Evolutionary conservation across 768 basidiomycete genomes (phyloP).

Genomic region (Lactarius sp.): DNA sequence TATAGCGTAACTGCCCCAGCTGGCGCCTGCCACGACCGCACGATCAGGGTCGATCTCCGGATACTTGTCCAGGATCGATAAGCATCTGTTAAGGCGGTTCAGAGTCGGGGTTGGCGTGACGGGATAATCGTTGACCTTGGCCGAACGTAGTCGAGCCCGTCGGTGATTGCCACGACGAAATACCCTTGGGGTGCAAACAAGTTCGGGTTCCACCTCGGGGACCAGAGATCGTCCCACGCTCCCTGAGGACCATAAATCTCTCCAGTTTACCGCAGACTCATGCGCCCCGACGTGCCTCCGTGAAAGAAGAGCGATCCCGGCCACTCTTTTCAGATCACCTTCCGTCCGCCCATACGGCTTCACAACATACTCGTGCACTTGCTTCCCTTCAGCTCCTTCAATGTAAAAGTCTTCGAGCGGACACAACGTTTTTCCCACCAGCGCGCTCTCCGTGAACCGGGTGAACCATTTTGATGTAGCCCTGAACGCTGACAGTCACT

Average conservation of each 20-base stretch:
- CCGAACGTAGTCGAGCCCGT: conserved; percentile 93
- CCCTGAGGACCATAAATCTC: conserved; percentile 51
- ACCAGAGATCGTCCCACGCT: too few species aligned
- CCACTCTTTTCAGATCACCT: conserved; percentile 58
- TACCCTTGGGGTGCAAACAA: too few species aligned
- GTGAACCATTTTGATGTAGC: conserved; percentile 45
- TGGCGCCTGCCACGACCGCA: conserved; percentile 73
- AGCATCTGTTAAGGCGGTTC: not conserved
- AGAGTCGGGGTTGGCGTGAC: not conserved
- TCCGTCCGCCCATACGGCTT: conserved; percentile 74
- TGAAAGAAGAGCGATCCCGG: conserved; percentile 80
- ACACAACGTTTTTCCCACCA: conserved; percentile 51
- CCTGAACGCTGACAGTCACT: conserved; percentile 10
- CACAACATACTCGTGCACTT: conserved; percentile 81
- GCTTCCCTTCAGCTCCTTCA: conserved; percentile 66
- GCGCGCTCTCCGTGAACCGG: conserved; percentile 49
- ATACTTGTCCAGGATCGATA: conserved; percentile 44
- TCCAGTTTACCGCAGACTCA: not conserved
- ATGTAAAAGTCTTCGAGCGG: conserved; percentile 86
- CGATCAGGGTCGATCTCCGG: conserved; percentile 60
- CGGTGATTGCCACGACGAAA: conserved; percentile 81
- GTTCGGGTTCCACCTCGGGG: too few species aligned
- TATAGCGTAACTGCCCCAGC: conserved; percentile 86
- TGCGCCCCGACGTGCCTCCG: conserved; percentile 43
- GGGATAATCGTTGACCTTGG: conserved; percentile 46